Evolutionary conservation across 371 early-diverging fungal species (phyloP).

Genomic region (Apophysomyces ossiformis): DNA sequence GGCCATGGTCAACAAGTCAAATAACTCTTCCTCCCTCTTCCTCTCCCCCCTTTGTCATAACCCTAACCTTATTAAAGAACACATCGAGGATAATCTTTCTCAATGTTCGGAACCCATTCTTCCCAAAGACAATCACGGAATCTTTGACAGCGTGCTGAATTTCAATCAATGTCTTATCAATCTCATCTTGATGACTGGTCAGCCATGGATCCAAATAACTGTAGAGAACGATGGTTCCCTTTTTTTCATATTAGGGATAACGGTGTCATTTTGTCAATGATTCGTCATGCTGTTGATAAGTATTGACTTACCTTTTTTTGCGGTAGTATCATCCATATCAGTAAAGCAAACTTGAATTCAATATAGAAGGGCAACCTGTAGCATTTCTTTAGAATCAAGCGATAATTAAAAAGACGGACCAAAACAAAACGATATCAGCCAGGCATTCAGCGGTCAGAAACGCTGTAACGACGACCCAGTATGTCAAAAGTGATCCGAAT

Average conservation of each 20-base stretch:
- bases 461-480: slow-evolving; percentile 46
- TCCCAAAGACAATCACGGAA: slow-evolving; percentile 19
- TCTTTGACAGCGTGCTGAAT: slow-evolving; percentile 16
- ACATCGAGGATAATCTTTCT: neutral
- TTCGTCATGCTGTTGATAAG: neutral
- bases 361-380: slow-evolving; percentile 52
- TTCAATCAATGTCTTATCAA: slow-evolving; percentile 26
- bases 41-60: neutral
- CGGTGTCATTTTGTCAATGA: neutral
- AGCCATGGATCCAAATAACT: slow-evolving; percentile 25
- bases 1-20: neutral
- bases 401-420: slow-evolving; percentile 25
- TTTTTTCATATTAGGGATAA: neutral
- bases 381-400: neutral
- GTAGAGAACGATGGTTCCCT: slow-evolving; percentile 28
- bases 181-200: slow-evolving; percentile 19
- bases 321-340: slow-evolving; percentile 51
- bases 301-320: slow-evolving; percentile 44
- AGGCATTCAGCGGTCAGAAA: slow-evolving; percentile 45
- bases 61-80: neutral
- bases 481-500: slow-evolving; percentile 45
- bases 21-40: neutral
- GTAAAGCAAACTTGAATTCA: slow-evolving; percentile 38
- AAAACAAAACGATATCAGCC: slow-evolving; percentile 48
- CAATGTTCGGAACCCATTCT: slow-evolving; percentile 4